A percentile compares a stretch with the other conserved stretches of the same genome.
These are phyloP conservation scores for Boletus vermiculosoides DNA, from an alignment of 768 basidiomycete species.

Conservation along the genomic window DNA sequence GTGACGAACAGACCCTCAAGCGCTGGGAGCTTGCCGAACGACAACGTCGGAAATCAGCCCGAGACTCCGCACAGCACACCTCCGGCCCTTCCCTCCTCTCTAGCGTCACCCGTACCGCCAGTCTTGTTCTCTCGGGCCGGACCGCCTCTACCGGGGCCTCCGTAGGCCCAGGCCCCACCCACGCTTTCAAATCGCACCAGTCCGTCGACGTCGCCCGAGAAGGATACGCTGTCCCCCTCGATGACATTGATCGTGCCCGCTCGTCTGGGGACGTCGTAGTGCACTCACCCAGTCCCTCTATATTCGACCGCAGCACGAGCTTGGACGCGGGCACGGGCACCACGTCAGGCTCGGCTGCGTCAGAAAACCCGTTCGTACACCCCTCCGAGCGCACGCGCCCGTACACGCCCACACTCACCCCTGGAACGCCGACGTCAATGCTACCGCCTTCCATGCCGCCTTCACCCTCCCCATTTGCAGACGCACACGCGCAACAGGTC, in stretches of 20 bases:
- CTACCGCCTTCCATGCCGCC: conserved; percentile 4
- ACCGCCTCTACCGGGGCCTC: conserved; percentile 32
- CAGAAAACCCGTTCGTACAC: conserved; percentile 48
- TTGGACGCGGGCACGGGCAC: conserved; percentile 1
- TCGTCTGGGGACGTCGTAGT: conserved; percentile 40
- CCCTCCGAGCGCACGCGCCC: conserved; percentile 18
- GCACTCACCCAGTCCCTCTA: conserved; percentile 25
- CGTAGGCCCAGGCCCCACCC: conserved; percentile 31
- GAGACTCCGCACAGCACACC: conserved; percentile 46
- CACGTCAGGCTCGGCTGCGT: not conserved
- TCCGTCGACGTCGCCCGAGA: conserved; percentile 41
- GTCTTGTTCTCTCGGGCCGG: conserved; percentile 51
- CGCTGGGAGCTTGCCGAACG: conserved; percentile 79
- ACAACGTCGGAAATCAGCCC: conserved; percentile 67
- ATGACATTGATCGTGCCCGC: conserved; percentile 42
- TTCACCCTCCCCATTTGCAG: conserved; percentile 36
- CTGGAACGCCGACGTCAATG: conserved; percentile 1
- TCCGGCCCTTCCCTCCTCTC: conserved; percentile 48
- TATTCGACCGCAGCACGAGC: conserved; percentile 15
- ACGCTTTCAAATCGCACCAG: conserved; percentile 50
- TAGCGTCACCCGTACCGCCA: conserved; percentile 59
- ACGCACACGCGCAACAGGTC: conserved; percentile 29
- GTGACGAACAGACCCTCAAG: conserved; percentile 56
- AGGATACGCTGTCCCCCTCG: conserved; percentile 46
- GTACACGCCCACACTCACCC: not conserved